Evolutionary conservation across 2,329 filamentous ascomycete species (phyloP), one percentile per base, ranked within the genome.

Genomic region (Monilinia polystroma): DNA sequence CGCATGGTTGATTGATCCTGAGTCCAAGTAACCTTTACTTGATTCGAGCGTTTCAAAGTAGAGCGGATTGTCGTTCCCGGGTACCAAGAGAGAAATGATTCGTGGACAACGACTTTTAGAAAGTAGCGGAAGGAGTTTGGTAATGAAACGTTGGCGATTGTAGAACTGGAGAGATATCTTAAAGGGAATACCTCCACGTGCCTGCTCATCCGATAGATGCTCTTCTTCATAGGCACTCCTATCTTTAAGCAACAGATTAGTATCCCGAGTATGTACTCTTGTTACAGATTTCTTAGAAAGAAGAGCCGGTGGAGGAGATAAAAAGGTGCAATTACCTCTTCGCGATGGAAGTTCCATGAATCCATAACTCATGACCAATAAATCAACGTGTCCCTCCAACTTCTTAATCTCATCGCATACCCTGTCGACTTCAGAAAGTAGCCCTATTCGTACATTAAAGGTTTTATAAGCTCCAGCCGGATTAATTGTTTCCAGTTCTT

Each of bases 81-180:
- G 35, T 14, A 52, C n/a, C 10, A 63, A 35, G 38, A 63, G 51
- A 16, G 60, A 54, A 18, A 63, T 43, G 29, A 54, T 26, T 4
- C 60, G 49, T 18, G 60, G 60, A n/a, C 60, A 63, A 29, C 8
- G 47, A 32, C 60, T 63, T 63, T 35, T 41, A 23, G 49, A 29
- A 20, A 63, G 60, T 4, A 63, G 20, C 16, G 60, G 51, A 20
- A 63, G 49, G 12, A 63, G 49, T 3, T 54, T 63, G 49, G 35
- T 45, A 38, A 63, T 63, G 49, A 63, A 54, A 12, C 49, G 60
- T 54, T 63, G 60, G 35, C 49, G 47, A 18, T n/a, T 38, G n/a
- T 53, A 38, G 29, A 54, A 63, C n/a, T 54, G 35, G 5, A 54
- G 52, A n/a, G 52, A 8, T 54, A 35, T 35, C 6, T 54, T 29